Evolutionary conservation across 257 asterid species (phyloP), one percentile per base, ranked within the genome.

Genomic region (Osmanthus fragrans): DNA sequence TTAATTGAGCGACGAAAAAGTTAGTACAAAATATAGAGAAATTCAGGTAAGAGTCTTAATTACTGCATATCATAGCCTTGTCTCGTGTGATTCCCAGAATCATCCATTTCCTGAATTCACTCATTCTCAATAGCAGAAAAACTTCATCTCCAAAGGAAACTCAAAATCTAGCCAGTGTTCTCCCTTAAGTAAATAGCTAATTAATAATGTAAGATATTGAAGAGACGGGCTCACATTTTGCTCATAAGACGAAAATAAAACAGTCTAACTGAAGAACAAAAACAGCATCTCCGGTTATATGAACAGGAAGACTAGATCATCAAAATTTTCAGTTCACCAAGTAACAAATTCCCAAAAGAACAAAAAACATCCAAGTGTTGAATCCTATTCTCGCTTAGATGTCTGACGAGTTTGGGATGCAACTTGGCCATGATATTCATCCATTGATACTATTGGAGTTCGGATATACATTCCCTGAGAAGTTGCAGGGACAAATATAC

Each of bases 401-500:
- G 73, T 25, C 60, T 75, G 78, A 63, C 58, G 69, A 42, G 73
- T 71, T 76, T 34, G 54, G 19, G 69, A 36, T 16, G 60, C 51
- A 21, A 13, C 77, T 64, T 76, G 73, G 32, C 71, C 78, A 63
- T 27, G 58, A 76, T 70, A 72, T 70, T 77, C 81, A 58, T 56
- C 54, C 37, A 68, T 27, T 16, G 79, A 37, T 40, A 69, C 37
- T 16, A 65, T 51, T 19, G 83, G 23, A 33, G n/a, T 58, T 49
- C 54, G 83, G 29, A 27, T 42, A 56, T 73, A 73, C 40, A 76
- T 70, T 12, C 79, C 80, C 51, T 79, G 87, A 29, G 85, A 86
- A 74, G 79, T 76, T 36, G 78, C 76, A 63, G 83, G 83, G 77
- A 74, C 11, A 67, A 70, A 80, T 36, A 75, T 49, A 76, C 82